Evolutionary conservation across 805 yeast genomes (phyloP).

Genomic region (Brettanomyces bruxellensis): DNA sequence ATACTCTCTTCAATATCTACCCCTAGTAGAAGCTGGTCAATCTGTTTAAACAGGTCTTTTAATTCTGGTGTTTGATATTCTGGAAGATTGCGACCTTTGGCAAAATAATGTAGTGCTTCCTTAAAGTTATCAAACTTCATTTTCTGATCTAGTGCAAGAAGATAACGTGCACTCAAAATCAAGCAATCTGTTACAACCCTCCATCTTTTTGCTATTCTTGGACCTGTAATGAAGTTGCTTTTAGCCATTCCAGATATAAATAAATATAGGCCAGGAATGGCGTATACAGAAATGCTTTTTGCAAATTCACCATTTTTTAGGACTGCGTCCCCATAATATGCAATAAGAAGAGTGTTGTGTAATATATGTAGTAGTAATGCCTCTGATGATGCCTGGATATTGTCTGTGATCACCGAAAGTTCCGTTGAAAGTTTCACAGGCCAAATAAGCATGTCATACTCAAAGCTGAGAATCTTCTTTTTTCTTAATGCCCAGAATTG

Average conservation of each 20-base stretch:
- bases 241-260: slow-evolving; percentile 1
- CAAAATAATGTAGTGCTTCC: background rate
- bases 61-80: background rate
- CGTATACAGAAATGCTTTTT: background rate
- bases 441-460: slow-evolving; percentile 1
- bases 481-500: background rate
- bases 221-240: background rate
- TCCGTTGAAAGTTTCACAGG: background rate
- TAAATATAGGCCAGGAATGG: slow-evolving; percentile 1
- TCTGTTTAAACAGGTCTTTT: background rate
- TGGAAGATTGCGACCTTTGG: background rate
- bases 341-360: slow-evolving; percentile 1
- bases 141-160: background rate
- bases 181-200: background rate
- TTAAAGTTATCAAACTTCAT: background rate
- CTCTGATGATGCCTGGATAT: background rate
- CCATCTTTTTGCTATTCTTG: background rate
- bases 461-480: background rate
- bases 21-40: background rate
- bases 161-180: background rate
- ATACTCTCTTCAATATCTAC: background rate
- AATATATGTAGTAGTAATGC: background rate
- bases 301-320: background rate
- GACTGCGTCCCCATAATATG: background rate
- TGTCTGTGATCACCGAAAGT: slow-evolving; percentile 1